phyloP scores from a whole-genome alignment of 2,329 filamentous ascomycete genomes.

The Epichloe aotearoae region DNA sequence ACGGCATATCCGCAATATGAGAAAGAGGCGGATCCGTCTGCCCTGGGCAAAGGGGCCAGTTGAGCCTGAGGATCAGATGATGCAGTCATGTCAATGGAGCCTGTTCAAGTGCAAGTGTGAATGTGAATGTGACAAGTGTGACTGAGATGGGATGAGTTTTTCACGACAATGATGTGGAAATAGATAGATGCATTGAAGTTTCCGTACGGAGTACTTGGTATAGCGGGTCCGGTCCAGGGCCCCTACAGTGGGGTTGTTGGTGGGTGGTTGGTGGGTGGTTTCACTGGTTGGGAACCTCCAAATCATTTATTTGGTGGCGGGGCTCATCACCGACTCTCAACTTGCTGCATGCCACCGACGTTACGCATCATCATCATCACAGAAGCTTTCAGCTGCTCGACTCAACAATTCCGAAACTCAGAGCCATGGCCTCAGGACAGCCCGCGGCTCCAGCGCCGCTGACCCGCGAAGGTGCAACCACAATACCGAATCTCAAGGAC shows the following conservation, averaged over 20 bases:
- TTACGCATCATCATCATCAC: not conserved
- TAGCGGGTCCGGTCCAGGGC: not conserved
- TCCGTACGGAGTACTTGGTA: not conserved
- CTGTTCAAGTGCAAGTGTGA: conserved; percentile 1
- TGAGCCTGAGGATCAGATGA: conserved; percentile 35
- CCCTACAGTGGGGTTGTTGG: no score
- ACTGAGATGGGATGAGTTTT: not conserved
- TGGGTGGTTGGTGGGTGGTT: not conserved
- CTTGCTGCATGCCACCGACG: not conserved
- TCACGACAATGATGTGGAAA: not conserved
- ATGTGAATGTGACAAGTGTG: not conserved
- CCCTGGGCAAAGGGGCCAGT: conserved; percentile 49
- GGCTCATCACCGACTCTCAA: not conserved
- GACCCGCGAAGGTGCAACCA: conserved; percentile 6
- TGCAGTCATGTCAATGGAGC: conserved; percentile 26
- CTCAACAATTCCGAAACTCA: not conserved
- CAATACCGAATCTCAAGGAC: conserved; percentile 29
- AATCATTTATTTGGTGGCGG: not conserved
- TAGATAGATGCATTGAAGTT: not conserved
- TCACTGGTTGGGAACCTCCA: not conserved
- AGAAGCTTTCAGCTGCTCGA: not conserved
- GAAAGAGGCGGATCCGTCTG: conserved; percentile 72
- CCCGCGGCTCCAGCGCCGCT: conserved; percentile 1
- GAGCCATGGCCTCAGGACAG: conserved; percentile 14
- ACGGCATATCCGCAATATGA: conserved; percentile 66